Evolutionary conservation across 2,329 filamentous ascomycete species (phyloP), one percentile per base, ranked within the genome.

Genomic region (Ophiostoma pallidulum): DNA sequence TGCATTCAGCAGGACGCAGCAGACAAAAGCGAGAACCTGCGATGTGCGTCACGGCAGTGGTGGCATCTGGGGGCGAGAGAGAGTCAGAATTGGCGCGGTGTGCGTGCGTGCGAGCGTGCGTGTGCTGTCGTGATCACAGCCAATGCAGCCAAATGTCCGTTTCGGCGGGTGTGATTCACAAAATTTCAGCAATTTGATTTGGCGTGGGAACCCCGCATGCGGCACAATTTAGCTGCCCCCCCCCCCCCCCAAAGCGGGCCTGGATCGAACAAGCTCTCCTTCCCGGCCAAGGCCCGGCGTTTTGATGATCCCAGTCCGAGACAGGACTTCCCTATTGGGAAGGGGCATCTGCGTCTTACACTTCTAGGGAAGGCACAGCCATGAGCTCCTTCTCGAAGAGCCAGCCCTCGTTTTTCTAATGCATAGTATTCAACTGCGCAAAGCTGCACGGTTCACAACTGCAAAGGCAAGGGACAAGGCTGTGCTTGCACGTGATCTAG

Each of bases 1-100:
- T 37, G 41, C 51, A 52, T 52, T 48, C 51, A 52, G 45, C 14
- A 45, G 28, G 7, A n/a, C 10, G n/a, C n/a, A n/a, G n/a, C n/a
- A n/a, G n/a, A n/a, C 5, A 18, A 13, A 38, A 19, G 19, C 14
- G 9, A 4, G 12, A 20, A 19, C 10, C 10, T 32, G 44, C 14
- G 42, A 12, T 13, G 32, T 44, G 46, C 44, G 42, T 47, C 51
- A 52, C 47, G 19, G 29, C n/a, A n/a, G n/a, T 47, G n/a, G 35
- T 19, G n/a, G 35, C 35, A 37, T 37, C n/a, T 20, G 38, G n/a
- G n/a, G n/a, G n/a, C n/a, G n/a, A n/a, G n/a, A n/a, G n/a, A n/a
- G n/a, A 29, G 18, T 31, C 32, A 37, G 31, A 20, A 10, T 35
- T 16, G 24, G 10, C 20, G 14, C 16, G 22, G 28, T 24, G 13